Evolutionary conservation across 2,329 filamentous ascomycete genomes (phyloP).

Genomic region (Tolypocladium ovalisporum): DNA sequence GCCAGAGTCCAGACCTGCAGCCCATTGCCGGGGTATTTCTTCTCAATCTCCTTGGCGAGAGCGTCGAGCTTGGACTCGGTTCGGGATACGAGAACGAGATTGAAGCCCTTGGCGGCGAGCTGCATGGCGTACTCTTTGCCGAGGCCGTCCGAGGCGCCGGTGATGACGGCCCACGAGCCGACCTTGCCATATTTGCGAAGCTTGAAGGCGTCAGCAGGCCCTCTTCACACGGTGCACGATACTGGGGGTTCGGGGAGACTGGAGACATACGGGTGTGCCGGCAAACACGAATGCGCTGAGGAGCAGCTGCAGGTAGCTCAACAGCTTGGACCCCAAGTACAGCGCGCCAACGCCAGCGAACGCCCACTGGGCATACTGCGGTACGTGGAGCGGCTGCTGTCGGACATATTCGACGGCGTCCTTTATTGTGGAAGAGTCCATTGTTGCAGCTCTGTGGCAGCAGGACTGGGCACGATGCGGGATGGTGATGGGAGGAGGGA

Average conservation of each 20-base stretch:
- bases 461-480: background rate
- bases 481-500: background rate
- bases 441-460: background rate
- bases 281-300: slow-evolving; percentile 58
- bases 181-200: slow-evolving; percentile 83
- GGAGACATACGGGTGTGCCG: slow-evolving; percentile 46
- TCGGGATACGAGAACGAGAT: slow-evolving; percentile 87
- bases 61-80: slow-evolving; percentile 83
- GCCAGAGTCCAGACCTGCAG: slow-evolving; percentile 68
- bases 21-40: slow-evolving; percentile 49
- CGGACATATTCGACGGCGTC: slow-evolving; percentile 14
- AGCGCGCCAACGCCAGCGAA: slow-evolving; percentile 48
- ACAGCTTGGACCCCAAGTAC: slow-evolving; percentile 42
- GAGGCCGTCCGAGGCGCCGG: slow-evolving; percentile 90
- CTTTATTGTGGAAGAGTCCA: slow-evolving; percentile 13
- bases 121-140: slow-evolving; percentile 93
- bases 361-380: slow-evolving; percentile 32
- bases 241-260: background rate
- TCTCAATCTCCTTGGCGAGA: slow-evolving; percentile 63
- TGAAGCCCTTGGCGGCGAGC: slow-evolving; percentile 85
- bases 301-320: slow-evolving; percentile 50
- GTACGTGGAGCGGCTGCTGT: slow-evolving; percentile 21
- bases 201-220: slow-evolving; percentile 30
- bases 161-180: slow-evolving; percentile 89
- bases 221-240: background rate